Conservation (phyloP, 371 early-diverging fungal species). For the Mortierella sp. region DNA sequence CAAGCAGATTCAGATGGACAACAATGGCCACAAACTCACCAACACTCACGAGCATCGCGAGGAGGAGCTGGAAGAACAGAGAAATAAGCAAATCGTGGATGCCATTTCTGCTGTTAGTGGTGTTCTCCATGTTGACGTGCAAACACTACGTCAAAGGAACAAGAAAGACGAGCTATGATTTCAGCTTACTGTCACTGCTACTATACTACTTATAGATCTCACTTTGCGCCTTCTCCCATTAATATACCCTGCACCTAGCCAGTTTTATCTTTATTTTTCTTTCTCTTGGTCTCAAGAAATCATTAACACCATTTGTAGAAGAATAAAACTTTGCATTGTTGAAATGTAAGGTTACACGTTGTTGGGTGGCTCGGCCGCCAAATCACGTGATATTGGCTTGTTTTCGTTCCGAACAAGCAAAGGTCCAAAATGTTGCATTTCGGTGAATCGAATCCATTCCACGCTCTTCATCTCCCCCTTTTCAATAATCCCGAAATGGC, state of each 20-base stretch:
- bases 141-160: conserved; percentile 33
- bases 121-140: conserved; percentile 51
- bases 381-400: conserved; percentile 9
- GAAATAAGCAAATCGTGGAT: conserved; percentile 35
- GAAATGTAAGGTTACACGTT: not conserved
- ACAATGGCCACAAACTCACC: not conserved
- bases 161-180: conserved; percentile 50
- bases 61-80: conserved; percentile 27
- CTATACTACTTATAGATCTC: no score
- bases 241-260: not conserved
- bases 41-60: not conserved
- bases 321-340: not conserved
- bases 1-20: conserved; percentile 3
- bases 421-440: conserved; percentile 1
- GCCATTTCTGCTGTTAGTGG: conserved; percentile 40
- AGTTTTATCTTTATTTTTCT: no score
- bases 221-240: not conserved
- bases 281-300: no score
- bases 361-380: not conserved
- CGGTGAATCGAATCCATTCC: conserved; percentile 12
- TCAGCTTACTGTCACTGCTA: no score
- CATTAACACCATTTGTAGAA: not conserved
- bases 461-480: conserved; percentile 5
- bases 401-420: conserved; percentile 6
- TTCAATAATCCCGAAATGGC: conserved; percentile 17